Percentiles rank a stretch among this genome's conserved stretches.
Evolutionary conservation across 805 yeast species (phyloP).

Genomic region (Saccharomycopsis javanensis): DNA sequence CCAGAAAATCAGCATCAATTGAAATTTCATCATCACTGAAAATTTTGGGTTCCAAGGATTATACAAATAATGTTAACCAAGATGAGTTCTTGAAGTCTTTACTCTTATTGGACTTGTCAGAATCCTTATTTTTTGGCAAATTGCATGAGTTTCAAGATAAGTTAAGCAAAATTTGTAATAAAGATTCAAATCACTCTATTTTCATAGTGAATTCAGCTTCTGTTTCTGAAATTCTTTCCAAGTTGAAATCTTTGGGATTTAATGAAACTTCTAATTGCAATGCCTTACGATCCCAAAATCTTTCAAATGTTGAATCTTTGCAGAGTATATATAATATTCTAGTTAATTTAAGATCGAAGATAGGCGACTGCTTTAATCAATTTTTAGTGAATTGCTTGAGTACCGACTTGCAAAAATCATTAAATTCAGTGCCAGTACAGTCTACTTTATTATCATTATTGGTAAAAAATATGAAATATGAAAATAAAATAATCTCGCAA

Average conservation of each 20-base stretch:
- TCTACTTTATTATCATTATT: slow-evolving; percentile 30
- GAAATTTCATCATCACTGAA: not conserved
- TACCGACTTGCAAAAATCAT: slow-evolving; percentile 52
- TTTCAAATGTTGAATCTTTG: slow-evolving; percentile 26
- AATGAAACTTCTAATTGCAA: slow-evolving; percentile 25
- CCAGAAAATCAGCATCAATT: slow-evolving; percentile 24
- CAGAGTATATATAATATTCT: slow-evolving; percentile 39
- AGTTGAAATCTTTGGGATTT: slow-evolving; percentile 26
- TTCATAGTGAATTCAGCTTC: slow-evolving; percentile 21
- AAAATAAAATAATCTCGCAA: slow-evolving; percentile 27
- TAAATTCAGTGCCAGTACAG: slow-evolving; percentile 41
- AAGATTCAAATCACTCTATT: not conserved
- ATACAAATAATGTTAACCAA: not conserved
- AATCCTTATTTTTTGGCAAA: slow-evolving; percentile 50
- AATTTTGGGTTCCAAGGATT: no score
- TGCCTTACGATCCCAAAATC: slow-evolving; percentile 26
- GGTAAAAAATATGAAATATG: slow-evolving; percentile 23
- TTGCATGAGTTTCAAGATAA: slow-evolving; percentile 34
- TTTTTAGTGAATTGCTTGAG: slow-evolving; percentile 47
- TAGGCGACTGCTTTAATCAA: slow-evolving; percentile 58
- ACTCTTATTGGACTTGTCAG: slow-evolving; percentile 46
- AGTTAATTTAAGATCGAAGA: slow-evolving; percentile 45
- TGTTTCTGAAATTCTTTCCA: slow-evolving; percentile 17
- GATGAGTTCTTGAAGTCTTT: slow-evolving; percentile 43
- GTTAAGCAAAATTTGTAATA: slow-evolving; percentile 28